phyloP scores from a whole-genome alignment of 805 yeast species.

The Myxozyma sirexii region DNA sequence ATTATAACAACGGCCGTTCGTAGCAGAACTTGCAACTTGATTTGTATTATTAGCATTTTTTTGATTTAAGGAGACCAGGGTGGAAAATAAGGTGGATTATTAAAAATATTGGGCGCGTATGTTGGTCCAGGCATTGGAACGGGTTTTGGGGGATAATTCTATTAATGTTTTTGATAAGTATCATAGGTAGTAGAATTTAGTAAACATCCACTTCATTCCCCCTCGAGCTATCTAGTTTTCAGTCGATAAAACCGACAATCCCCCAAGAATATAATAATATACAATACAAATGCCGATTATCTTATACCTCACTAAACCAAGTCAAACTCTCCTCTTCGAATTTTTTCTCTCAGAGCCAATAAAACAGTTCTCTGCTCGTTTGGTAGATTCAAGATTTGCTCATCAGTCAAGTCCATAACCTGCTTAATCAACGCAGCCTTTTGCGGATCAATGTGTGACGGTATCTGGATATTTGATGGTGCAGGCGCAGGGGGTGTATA shows the following conservation, averaged over 20 bases:
- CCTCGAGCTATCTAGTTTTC: not conserved
- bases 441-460: slow-evolving; percentile 41
- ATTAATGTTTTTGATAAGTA: too few species aligned
- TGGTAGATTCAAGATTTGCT: slow-evolving; percentile 54
- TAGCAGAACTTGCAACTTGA: not conserved
- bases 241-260: not conserved
- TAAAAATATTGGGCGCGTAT: not conserved
- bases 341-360: slow-evolving; percentile 34
- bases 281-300: not conserved
- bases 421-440: slow-evolving; percentile 55
- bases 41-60: not conserved
- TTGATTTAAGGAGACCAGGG: too few species aligned
- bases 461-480: not conserved
- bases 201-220: not conserved
- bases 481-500: slow-evolving; percentile 7
- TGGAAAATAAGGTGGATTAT: too few species aligned
- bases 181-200: too few species aligned
- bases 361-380: slow-evolving; percentile 53
- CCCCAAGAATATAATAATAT: not conserved
- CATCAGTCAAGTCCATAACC: slow-evolving; percentile 56
- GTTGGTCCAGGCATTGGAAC: not conserved
- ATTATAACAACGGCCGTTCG: too few species aligned
- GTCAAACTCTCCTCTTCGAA: slow-evolving; percentile 33
- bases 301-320: not conserved
- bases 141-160: not conserved